Evolutionary conservation across 2,329 filamentous ascomycete species (phyloP).

Genomic region (Cytospora paraplurivora): DNA sequence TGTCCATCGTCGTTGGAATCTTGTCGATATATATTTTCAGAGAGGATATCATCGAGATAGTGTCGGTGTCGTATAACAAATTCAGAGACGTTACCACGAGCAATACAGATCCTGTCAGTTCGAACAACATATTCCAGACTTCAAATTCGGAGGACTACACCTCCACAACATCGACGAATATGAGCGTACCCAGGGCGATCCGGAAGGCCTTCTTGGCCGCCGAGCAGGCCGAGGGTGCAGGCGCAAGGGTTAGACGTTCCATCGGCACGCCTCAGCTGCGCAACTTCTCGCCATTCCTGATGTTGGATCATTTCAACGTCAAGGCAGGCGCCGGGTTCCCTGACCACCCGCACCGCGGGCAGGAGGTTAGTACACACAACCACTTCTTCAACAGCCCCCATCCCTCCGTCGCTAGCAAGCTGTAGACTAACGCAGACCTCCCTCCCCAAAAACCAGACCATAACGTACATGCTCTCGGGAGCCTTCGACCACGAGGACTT

Average conservation of each 20-base stretch:
- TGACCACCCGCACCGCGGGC: constrained; percentile 60
- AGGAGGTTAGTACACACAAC: constrained; percentile 34
- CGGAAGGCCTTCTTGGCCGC: constrained; percentile 80
- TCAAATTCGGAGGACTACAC: constrained; percentile 3
- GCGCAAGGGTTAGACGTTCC: constrained; percentile 82
- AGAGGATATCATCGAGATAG: constrained; percentile 36
- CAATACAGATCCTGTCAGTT: constrained; percentile 26
- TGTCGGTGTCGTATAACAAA: constrained; percentile 31
- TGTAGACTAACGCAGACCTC: not conserved
- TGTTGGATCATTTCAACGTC: constrained; percentile 92
- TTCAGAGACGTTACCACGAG: constrained; percentile 27
- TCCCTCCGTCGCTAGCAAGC: not conserved
- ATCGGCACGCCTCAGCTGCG: constrained; percentile 82
- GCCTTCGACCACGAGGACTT: constrained; percentile 93
- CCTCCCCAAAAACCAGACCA: constrained; percentile 77
- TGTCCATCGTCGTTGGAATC: constrained; percentile 44
- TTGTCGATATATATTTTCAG: constrained; percentile 40
- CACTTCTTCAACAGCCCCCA: not conserved
- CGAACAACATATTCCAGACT: constrained; percentile 10
- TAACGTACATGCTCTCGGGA: constrained; percentile 86
- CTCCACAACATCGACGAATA: constrained; percentile 48
- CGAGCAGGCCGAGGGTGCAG: constrained; percentile 86
- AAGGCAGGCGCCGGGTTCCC: constrained; percentile 83
- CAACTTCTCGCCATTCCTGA: constrained; percentile 90
- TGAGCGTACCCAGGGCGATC: constrained; percentile 74